Conservation (phyloP, 2,329 filamentous ascomycete genomes). For the Alternaria sp. region DNA sequence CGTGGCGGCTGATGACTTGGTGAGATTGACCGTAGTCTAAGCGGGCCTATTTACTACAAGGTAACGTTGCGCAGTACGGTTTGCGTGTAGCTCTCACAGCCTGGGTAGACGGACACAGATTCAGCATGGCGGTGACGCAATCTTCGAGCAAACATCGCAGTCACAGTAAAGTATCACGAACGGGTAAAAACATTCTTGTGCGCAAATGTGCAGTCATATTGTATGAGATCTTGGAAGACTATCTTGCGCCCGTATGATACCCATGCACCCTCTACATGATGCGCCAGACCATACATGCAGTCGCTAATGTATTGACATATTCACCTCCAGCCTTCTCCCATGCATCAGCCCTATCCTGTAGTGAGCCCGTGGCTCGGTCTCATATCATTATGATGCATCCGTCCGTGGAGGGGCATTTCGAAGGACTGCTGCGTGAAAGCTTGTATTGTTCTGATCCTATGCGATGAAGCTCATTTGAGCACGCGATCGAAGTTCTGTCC, state of each 20-base stretch:
- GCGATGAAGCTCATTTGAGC: slow-evolving; percentile 60
- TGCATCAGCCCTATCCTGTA: background rate
- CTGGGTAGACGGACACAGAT: background rate
- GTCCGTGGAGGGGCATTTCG: background rate
- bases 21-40: background rate
- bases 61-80: background rate
- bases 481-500: slow-evolving; percentile 80
- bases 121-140: slow-evolving; percentile 3
- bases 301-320: slow-evolving; percentile 19
- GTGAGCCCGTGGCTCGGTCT: background rate
- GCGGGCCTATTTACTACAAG: background rate
- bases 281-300: slow-evolving; percentile 35
- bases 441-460: background rate
- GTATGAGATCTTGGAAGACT: slow-evolving; percentile 7
- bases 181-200: background rate
- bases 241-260: slow-evolving; percentile 28
- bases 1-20: background rate
- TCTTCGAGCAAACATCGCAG: background rate
- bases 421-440: background rate
- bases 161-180: background rate
- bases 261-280: slow-evolving; percentile 30
- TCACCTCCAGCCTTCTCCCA: background rate
- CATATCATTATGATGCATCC: background rate
- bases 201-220: slow-evolving; percentile 5
- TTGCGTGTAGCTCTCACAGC: background rate